Evolutionary conservation across 1,284 basidiomycete species (phyloP).

Genomic region (Rhodotorula glutinis): DNA sequence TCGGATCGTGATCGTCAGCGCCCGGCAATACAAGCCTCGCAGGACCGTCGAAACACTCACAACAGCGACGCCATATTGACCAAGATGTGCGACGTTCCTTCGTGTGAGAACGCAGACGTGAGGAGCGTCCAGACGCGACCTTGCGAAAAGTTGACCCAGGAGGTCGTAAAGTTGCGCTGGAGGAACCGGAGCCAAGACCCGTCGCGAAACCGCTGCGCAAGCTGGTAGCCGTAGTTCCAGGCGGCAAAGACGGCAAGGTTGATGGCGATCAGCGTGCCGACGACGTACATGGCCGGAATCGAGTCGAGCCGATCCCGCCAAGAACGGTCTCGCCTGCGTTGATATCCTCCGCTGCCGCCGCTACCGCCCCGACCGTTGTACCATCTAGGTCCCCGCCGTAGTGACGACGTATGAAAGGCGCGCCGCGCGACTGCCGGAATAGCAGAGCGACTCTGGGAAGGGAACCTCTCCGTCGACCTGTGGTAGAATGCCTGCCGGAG

Average conservation of each 20-base stretch:
- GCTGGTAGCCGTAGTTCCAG: constrained; percentile 28
- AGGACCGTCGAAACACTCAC: neutral
- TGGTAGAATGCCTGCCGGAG: neutral
- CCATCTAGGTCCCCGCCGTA: neutral
- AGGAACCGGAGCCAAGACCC: constrained; percentile 16
- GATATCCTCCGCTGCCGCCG: neutral
- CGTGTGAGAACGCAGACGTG: constrained; percentile 32
- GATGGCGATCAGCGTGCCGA: constrained; percentile 12
- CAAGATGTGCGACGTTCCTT: constrained; percentile 23
- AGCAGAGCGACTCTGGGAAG: neutral
- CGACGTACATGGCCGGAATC: constrained; percentile 14
- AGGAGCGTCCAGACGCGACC: constrained; percentile 34
- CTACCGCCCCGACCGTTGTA: constrained; percentile 7
- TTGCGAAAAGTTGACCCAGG: constrained; percentile 23
- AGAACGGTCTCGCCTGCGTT: neutral
- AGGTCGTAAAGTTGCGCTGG: constrained; percentile 33
- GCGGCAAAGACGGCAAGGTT: constrained; percentile 28
- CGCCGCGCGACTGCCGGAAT: neutral
- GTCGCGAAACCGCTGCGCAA: constrained; percentile 25
- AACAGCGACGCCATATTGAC: constrained; percentile 31
- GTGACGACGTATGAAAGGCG: neutral
- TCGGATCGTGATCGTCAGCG: neutral
- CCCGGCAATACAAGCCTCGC: too few relatives aligned
- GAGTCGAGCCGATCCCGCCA: constrained; percentile 18
- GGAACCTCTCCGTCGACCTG: too few relatives aligned